Evolutionary conservation across 2,329 filamentous ascomycete genomes (phyloP), one percentile per base, ranked within the genome.

Genomic region (Colletotrichum sp.): DNA sequence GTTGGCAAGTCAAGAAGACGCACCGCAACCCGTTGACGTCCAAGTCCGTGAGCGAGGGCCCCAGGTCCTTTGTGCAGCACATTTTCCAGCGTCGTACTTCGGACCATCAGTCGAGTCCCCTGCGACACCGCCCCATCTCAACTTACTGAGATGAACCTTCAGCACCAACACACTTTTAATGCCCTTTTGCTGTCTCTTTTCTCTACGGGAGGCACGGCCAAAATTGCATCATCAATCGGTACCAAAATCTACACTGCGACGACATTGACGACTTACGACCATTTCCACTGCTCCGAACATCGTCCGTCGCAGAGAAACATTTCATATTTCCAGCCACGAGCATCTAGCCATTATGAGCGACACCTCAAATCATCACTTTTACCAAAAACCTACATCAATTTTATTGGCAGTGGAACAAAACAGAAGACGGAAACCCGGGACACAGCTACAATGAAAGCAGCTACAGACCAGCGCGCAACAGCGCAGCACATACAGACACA

Each of bases 1-100:
- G 91, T 74, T 97, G 95, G 92, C 92, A 88, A 79, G 84, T 84
- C 52, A 88, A 87, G 81, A 90, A 88, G 80, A 75, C 80, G 16
- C 85, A 85, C 70, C 85, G 82, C 76, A 81, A 86, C 76, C 81
- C 83, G 4, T 78, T 85, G 77, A 81, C 82, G 55, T 81, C 82
- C 59, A 80, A 79, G 74, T 78, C 80, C 21, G 76, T 82, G 72
- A 82, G 83, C 34, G 82, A 83, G 66, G 80, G 79, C 69, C 81
- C 83, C 5, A 81, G 81, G 34, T 79, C 81, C 18, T 82, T 87
- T 78, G 82, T 88, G 78, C 83, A 84, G 67, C 83, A 84, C 66
- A 79, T 88, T 68, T 85, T 88, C 73, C 82, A 86, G 49, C 86
- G 87, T 71, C 85, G 86, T 52, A 81, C 84, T 49, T 87, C 86